Evolutionary conservation across 441 rosid genomes (phyloP).

Genomic region (Biscutella laevigata): DNA sequence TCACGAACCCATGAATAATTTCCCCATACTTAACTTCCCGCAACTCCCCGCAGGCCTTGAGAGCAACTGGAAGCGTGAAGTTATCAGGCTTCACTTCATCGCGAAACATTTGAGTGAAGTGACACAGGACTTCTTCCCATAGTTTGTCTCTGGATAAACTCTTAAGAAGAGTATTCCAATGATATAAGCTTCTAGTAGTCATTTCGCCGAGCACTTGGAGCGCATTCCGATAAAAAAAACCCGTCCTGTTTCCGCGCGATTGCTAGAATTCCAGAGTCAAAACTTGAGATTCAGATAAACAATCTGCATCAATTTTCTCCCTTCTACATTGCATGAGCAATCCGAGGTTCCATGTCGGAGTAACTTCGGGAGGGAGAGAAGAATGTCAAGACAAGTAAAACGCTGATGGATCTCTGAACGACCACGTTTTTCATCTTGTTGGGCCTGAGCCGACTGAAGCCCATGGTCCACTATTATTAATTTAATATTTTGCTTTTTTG

Average conservation of each 20-base stretch:
- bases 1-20: slow-evolving; percentile 34
- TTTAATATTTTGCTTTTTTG: no score
- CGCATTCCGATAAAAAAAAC: slow-evolving; percentile 15
- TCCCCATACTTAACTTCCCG: slow-evolving; percentile 29
- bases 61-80: slow-evolving; percentile 32
- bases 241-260: not conserved
- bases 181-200: slow-evolving; percentile 34
- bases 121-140: slow-evolving; percentile 24
- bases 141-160: slow-evolving; percentile 29
- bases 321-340: slow-evolving; percentile 5
- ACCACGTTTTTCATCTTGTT: not conserved
- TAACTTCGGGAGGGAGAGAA: not conserved
- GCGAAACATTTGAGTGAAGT: slow-evolving; percentile 28
- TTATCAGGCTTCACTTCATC: slow-evolving; percentile 33
- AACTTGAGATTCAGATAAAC: not conserved
- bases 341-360: not conserved
- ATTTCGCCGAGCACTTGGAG: slow-evolving; percentile 43
- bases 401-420: no score
- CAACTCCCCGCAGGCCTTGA: slow-evolving; percentile 39
- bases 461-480: not conserved
- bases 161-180: slow-evolving; percentile 41
- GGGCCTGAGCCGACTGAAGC: slow-evolving; percentile 20
- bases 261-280: not conserved
- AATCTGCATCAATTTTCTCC: not conserved
- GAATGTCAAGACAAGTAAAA: no score